These are phyloP conservation scores for Dendrobium officinale DNA, from an alignment of 106 monocot genomes.

Conservation along the genomic window DNA sequence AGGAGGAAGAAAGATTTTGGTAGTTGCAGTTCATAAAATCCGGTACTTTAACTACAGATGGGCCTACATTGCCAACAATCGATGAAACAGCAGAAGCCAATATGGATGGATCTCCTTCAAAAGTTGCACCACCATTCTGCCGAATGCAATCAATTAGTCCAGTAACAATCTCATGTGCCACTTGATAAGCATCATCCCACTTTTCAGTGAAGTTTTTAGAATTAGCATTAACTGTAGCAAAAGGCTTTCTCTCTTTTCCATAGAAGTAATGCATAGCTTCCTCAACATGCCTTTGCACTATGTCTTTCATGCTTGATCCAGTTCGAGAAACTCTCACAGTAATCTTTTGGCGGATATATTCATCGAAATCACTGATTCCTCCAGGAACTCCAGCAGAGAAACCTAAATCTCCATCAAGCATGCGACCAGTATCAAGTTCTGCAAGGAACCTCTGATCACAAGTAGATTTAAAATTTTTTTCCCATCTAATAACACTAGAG, in stretches of 20 bases:
- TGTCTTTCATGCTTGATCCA: slow-evolving; percentile 61
- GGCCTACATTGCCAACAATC: slow-evolving; percentile 66
- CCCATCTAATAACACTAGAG: slow-evolving; percentile 68
- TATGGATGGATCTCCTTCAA: slow-evolving; percentile 63
- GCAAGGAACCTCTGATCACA: slow-evolving; percentile 82
- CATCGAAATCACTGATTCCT: slow-evolving; percentile 70
- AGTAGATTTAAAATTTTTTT: slow-evolving; percentile 60
- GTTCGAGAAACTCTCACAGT: slow-evolving; percentile 58
- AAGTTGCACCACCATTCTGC: slow-evolving; percentile 59
- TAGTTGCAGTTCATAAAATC: slow-evolving; percentile 43
- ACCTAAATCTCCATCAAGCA: slow-evolving; percentile 53
- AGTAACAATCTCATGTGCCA: slow-evolving; percentile 71
- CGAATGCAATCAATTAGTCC: slow-evolving; percentile 63
- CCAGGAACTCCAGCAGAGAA: slow-evolving; percentile 47
- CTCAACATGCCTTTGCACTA: slow-evolving; percentile 79
- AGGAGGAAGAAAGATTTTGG: slow-evolving; percentile 26
- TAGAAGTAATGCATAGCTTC: slow-evolving; percentile 54
- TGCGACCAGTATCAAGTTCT: slow-evolving; percentile 65
- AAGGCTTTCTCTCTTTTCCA: slow-evolving; percentile 70
- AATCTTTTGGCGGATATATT: slow-evolving; percentile 70
- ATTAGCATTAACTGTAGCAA: slow-evolving; percentile 20
- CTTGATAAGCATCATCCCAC: slow-evolving; percentile 61
- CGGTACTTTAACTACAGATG: slow-evolving; percentile 51
- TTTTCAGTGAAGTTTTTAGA: slow-evolving; percentile 40
- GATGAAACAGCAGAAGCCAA: slow-evolving; percentile 88